Evolutionary conservation across 257 asterid genomes (phyloP).

Genomic region (Leonotis leonurus): DNA sequence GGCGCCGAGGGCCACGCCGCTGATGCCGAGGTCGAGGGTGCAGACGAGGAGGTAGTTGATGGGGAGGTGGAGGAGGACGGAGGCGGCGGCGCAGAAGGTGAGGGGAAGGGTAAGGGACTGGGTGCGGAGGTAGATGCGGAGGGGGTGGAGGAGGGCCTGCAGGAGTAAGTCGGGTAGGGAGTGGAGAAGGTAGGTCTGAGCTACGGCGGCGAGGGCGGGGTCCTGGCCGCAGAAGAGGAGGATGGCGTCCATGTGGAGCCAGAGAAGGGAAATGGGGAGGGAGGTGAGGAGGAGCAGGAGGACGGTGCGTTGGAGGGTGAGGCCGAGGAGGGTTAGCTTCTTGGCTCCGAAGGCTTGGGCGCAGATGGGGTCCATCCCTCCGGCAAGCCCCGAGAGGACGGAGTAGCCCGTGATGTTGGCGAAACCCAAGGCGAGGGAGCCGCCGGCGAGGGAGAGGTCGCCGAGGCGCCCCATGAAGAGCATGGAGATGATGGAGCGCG

Average conservation of each 20-base stretch:
- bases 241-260: conserved; percentile 55
- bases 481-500: conserved; percentile 58
- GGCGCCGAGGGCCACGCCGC: conserved; percentile 42
- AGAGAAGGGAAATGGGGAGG: conserved; percentile 52
- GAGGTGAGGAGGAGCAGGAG: conserved; percentile 36
- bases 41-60: conserved; percentile 30
- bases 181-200: conserved; percentile 42
- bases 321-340: conserved; percentile 42
- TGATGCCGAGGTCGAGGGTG: conserved; percentile 37
- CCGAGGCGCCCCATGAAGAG: conserved; percentile 61
- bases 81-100: conserved; percentile 31
- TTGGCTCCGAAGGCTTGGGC: conserved; percentile 76
- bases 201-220: conserved; percentile 41
- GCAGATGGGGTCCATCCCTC: conserved; percentile 66
- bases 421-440: conserved; percentile 59
- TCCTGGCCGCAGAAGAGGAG: conserved; percentile 46
- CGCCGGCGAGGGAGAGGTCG: conserved; percentile 62
- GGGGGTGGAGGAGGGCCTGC: conserved; percentile 49
- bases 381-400: conserved; percentile 55
- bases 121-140: conserved; percentile 43
- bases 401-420: conserved; percentile 80
- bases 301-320: conserved; percentile 49
- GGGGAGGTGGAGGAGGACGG: conserved; percentile 49
- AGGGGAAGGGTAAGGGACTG: conserved; percentile 54
- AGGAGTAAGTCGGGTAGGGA: conserved; percentile 51